phyloP scores from a whole-genome alignment of 805 yeast species.

The Nakazawaea anatomiae region DNA sequence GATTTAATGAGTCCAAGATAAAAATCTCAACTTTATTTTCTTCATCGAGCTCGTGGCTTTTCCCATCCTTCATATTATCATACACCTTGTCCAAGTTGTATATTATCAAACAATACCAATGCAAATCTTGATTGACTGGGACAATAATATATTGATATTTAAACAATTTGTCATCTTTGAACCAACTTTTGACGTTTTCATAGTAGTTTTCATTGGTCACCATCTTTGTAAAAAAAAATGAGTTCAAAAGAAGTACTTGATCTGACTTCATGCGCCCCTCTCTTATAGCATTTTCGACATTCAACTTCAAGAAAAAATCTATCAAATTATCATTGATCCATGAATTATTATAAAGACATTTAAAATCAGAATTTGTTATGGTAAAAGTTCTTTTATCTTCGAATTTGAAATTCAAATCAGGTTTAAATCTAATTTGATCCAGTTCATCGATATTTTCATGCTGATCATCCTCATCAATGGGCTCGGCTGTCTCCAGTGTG shows the following conservation, averaged over 20 bases:
- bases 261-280: slow-evolving; percentile 22
- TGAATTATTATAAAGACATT: slow-evolving; percentile 69
- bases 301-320: slow-evolving; percentile 72
- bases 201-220: slow-evolving; percentile 39
- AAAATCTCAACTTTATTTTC: slow-evolving; percentile 35
- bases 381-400: slow-evolving; percentile 47
- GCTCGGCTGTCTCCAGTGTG: not conserved
- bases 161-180: slow-evolving; percentile 54
- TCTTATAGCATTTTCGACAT: slow-evolving; percentile 28
- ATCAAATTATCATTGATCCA: slow-evolving; percentile 90
- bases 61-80: not conserved
- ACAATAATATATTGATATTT: slow-evolving; percentile 56
- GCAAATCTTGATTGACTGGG: slow-evolving; percentile 76
- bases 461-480: not conserved
- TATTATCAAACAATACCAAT: slow-evolving; percentile 85
- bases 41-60: slow-evolving; percentile 1
- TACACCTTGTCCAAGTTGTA: slow-evolving; percentile 33
- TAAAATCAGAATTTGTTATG: slow-evolving; percentile 66
- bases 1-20: slow-evolving; percentile 73
- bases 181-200: slow-evolving; percentile 71
- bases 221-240: slow-evolving; percentile 76
- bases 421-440: slow-evolving; percentile 24
- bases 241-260: slow-evolving; percentile 56
- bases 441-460: slow-evolving; percentile 24
- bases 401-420: slow-evolving; percentile 43